These are phyloP conservation scores for Alternaria postmessia DNA, from an alignment of 2,329 filamentous ascomycete species.

Conservation along the genomic window DNA sequence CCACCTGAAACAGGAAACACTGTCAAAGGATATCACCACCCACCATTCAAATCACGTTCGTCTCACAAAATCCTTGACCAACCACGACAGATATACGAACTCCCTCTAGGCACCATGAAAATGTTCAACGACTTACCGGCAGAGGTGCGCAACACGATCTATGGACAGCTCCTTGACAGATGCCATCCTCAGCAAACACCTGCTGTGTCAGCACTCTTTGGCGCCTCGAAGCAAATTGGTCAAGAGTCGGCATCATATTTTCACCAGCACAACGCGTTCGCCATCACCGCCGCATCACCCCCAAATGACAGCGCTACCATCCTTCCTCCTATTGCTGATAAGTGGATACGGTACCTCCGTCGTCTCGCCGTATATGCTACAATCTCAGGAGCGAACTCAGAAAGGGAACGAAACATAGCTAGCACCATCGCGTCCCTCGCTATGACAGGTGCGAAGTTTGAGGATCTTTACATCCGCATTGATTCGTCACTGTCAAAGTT, in stretches of 20 bases:
- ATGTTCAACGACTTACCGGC: constrained; percentile 21
- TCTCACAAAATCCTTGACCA: background rate
- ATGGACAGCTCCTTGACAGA: constrained; percentile 17
- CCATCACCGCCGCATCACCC: constrained; percentile 6
- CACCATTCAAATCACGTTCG: background rate
- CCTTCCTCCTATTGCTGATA: constrained; percentile 27
- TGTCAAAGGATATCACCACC: background rate
- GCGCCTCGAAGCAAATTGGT: constrained; percentile 25
- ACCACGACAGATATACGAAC: background rate
- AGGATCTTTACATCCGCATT: constrained; percentile 19
- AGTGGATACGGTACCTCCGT: constrained; percentile 28
- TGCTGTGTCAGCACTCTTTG: constrained; percentile 20
- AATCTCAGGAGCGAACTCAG: constrained; percentile 6
- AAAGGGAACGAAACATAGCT: constrained; percentile 15
- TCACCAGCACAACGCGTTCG: constrained; percentile 27
- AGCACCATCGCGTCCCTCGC: constrained; percentile 18
- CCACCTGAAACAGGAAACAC: background rate
- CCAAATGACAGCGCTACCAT: constrained; percentile 17
- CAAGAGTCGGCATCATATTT: constrained; percentile 33
- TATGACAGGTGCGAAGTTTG: constrained; percentile 21
- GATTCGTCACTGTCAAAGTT: constrained; percentile 19
- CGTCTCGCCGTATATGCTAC: constrained; percentile 15
- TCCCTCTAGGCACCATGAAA: constrained; percentile 12
- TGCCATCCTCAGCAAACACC: background rate
- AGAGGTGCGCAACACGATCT: constrained; percentile 33